phyloP scores from a whole-genome alignment of 345 rosid genomes.

The Eutrema heterophyllum region DNA sequence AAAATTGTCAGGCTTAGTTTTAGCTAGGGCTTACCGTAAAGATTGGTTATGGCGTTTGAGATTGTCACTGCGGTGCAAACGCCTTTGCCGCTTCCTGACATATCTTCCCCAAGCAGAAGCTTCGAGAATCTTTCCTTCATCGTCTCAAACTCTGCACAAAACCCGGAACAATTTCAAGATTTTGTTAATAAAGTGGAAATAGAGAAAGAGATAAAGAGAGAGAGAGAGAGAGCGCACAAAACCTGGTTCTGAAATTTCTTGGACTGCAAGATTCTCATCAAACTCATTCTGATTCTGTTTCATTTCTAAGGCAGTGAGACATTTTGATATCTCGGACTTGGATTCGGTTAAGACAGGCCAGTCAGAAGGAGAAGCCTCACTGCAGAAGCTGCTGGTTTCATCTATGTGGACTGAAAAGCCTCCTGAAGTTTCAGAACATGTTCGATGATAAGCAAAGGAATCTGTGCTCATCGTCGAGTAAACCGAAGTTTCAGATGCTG shows the following conservation, averaged over 20 bases:
- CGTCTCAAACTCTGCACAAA: constrained; percentile 49
- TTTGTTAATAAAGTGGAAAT: background rate
- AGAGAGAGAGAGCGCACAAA: background rate
- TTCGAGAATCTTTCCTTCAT: constrained; percentile 88
- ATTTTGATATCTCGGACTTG: constrained; percentile 19
- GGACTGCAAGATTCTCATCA: constrained; percentile 39
- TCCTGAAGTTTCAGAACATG: constrained; percentile 58
- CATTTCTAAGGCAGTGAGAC: constrained; percentile 25
- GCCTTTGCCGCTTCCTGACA: constrained; percentile 93
- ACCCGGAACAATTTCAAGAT: background rate
- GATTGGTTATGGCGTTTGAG: constrained; percentile 85
- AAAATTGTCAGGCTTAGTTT: background rate
- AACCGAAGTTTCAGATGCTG: constrained; percentile 47
- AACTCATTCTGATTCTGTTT: constrained; percentile 29
- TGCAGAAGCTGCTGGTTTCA: constrained; percentile 44
- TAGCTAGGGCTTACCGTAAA: constrained; percentile 57
- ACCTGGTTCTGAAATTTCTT: constrained; percentile 58
- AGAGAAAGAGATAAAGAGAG: background rate
- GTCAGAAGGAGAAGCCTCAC: constrained; percentile 58
- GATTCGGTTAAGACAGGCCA: constrained; percentile 46
- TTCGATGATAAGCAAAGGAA: constrained; percentile 50
- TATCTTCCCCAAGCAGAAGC: constrained; percentile 87
- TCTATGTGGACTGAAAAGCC: constrained; percentile 57
- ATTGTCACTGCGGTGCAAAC: constrained; percentile 81
- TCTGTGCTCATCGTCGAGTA: constrained; percentile 51